A percentile compares a stretch with the other conserved stretches of the same genome.
These are phyloP conservation scores for Mycena rosella DNA, from an alignment of 768 basidiomycete genomes.

Conservation along the genomic window DNA sequence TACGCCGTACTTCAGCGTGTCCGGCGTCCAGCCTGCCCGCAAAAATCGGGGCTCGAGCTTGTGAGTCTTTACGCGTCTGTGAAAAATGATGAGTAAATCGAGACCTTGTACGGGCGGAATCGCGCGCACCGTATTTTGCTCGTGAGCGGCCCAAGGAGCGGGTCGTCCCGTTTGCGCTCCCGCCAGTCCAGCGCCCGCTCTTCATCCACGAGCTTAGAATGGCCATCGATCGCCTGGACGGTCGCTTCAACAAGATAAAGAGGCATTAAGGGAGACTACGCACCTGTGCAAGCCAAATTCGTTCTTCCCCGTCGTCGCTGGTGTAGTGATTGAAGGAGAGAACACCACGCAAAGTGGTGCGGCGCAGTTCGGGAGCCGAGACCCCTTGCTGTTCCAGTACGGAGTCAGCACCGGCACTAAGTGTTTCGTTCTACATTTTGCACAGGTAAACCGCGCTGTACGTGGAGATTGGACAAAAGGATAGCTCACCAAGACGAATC, in stretches of 20 bases:
- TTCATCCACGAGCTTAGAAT: neutral
- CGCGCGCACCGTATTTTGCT: neutral
- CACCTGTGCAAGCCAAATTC: slow-evolving; percentile 21
- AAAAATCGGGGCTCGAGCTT: slow-evolving; percentile 8
- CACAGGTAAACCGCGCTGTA: too few species aligned
- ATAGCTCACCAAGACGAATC: slow-evolving; percentile 13
- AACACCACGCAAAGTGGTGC: neutral
- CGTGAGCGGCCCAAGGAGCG: slow-evolving; percentile 7
- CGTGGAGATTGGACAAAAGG: neutral
- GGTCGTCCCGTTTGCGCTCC: slow-evolving; percentile 11
- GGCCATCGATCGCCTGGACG: neutral
- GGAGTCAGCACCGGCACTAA: slow-evolving; percentile 1
- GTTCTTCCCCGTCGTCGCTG: slow-evolving; percentile 11
- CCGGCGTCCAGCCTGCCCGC: slow-evolving; percentile 19
- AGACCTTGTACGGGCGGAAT: too few species aligned
- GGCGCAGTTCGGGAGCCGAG: neutral
- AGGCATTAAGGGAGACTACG: too few species aligned
- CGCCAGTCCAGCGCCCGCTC: slow-evolving; percentile 12
- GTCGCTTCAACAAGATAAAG: neutral
- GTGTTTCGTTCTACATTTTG: slow-evolving; percentile 5
- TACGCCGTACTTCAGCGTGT: slow-evolving; percentile 24
- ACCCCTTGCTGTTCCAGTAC: neutral
- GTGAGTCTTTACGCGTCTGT: slow-evolving; percentile 3
- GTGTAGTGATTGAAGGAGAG: slow-evolving; percentile 20
- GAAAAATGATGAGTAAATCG: neutral